phyloP scores from a whole-genome alignment of 805 yeast genomes.

The Teunomyces gatunensis region DNA sequence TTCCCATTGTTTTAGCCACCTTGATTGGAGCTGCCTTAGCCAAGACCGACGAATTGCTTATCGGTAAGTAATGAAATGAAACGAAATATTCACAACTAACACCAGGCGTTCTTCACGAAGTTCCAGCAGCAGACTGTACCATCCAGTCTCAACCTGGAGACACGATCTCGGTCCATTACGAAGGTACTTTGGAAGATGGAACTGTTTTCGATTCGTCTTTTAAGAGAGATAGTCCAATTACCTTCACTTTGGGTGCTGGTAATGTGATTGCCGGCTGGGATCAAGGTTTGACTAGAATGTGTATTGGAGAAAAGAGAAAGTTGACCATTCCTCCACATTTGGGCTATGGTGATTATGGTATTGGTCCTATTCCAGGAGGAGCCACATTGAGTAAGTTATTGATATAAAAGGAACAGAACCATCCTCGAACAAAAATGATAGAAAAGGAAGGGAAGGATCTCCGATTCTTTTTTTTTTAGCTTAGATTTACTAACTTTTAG shows the following conservation, averaged over 20 bases:
- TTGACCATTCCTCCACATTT: slow-evolving; percentile 74
- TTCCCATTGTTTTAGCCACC: slow-evolving; percentile 1
- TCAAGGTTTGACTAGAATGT: slow-evolving; percentile 71
- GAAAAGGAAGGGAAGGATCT: background rate
- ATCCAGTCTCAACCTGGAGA: slow-evolving; percentile 66
- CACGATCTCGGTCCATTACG: slow-evolving; percentile 70
- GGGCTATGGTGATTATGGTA: slow-evolving; percentile 76
- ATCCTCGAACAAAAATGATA: too few species aligned
- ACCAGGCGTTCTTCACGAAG: slow-evolving; percentile 28
- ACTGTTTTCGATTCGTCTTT: slow-evolving; percentile 73
- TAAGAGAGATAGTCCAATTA: slow-evolving; percentile 61
- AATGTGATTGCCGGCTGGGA: slow-evolving; percentile 92
- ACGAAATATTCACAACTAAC: background rate
- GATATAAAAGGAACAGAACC: too few species aligned
- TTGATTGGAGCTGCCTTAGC: slow-evolving; percentile 1
- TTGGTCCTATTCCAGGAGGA: slow-evolving; percentile 75
- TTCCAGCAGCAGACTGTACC: slow-evolving; percentile 52
- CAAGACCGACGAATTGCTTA: slow-evolving; percentile 17
- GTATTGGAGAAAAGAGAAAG: slow-evolving; percentile 83
- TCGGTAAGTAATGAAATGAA: slow-evolving; percentile 22
- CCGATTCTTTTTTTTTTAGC: background rate
- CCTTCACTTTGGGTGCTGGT: slow-evolving; percentile 72
- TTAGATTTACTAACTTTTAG: slow-evolving; percentile 23
- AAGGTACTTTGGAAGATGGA: slow-evolving; percentile 67
- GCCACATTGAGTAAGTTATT: slow-evolving; percentile 54